Base-by-base conservation (phyloP, 1,139 yeast species). In the Geotrichum australiense region DNA sequence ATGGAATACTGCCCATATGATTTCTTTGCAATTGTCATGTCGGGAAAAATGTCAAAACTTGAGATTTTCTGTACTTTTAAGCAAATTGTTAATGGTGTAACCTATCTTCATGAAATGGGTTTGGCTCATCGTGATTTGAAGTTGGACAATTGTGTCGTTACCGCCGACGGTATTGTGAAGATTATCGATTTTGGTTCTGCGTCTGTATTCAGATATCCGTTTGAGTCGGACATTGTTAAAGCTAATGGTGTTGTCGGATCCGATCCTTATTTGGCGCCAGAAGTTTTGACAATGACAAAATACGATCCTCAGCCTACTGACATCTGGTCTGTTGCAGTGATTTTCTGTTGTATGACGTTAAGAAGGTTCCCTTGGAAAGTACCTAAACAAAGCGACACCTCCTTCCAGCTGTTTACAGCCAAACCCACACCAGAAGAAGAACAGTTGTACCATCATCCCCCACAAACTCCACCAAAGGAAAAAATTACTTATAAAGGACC, bases 1-100 rank as follows among this genome's bases (percentile, higher is more conserved):
- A 91, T 93, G 98, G 98, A 93, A 61, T 93, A 85, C 59, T 93
- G 96, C 46, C 96, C 96, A 16, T 83, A 82, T 47, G 99, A 93
- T 63, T 82, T 89, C 59, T 93, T 93, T 66, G 95, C 96, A 2
- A 89, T 91, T 37, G 98, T 93, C 31, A 93, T 93, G 99, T 82
- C 94, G 40, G 95, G 95, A 33, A 76, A 80, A 53, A 87, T 93
- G 97, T 69, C 84, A 12, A 70, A 81, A 50, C 76, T 73, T 37
- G 97, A 93, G 62, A 76, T 91, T 25, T 80, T 84, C 56, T 89
- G 97, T 58, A 85, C 95, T 58, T 78, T 89, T 57, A 83, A 80
- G 57, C 98, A 93, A 64, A 74, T 93, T 29, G 64, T 84, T 37
- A 77, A 76, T 51, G 99, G 97, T 41, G 87, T 91, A 5, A 69